Evolutionary conservation across 2,329 filamentous ascomycete genomes (phyloP).

Genomic region (Monosporascus ibericus): DNA sequence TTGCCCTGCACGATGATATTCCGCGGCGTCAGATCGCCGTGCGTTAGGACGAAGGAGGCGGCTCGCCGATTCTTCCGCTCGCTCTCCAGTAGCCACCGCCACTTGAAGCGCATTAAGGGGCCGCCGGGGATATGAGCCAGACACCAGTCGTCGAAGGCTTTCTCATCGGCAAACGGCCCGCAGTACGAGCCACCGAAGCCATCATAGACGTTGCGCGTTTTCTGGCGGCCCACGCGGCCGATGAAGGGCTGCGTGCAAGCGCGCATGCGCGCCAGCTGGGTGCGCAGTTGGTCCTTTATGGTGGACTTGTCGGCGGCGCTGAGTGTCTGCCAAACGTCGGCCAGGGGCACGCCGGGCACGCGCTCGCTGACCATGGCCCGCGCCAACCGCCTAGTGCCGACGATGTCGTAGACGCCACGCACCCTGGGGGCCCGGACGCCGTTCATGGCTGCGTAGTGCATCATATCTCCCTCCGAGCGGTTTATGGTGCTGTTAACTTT

Average conservation of each 20-base stretch:
- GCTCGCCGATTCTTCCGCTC: neutral
- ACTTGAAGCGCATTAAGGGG: neutral
- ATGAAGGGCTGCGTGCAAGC: slow-evolving; percentile 5
- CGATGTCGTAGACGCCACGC: slow-evolving; percentile 5
- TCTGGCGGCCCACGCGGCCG: slow-evolving; percentile 1
- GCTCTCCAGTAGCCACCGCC: neutral
- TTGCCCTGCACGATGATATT: slow-evolving; percentile 5
- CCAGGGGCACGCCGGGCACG: slow-evolving; percentile 6
- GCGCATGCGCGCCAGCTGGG: slow-evolving; percentile 4
- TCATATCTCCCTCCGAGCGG: slow-evolving; percentile 8
- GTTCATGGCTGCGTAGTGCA: slow-evolving; percentile 6
- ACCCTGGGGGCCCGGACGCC: slow-evolving; percentile 5
- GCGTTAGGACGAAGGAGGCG: neutral
- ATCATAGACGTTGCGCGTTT: neutral
- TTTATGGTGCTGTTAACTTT: neutral
- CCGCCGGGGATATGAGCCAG: neutral
- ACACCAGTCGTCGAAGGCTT: slow-evolving; percentile 7
- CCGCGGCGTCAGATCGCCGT: slow-evolving; percentile 3
- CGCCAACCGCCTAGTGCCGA: neutral
- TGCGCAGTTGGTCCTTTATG: slow-evolving; percentile 5
- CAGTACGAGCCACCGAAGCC: neutral
- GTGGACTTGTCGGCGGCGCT: neutral
- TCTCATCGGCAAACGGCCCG: slow-evolving; percentile 3
- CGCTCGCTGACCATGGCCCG: slow-evolving; percentile 4
- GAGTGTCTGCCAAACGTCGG: slow-evolving; percentile 2